These are phyloP conservation scores for Lactarius psammicola DNA, from an alignment of 768 basidiomycete species.

Conservation along the genomic window DNA sequence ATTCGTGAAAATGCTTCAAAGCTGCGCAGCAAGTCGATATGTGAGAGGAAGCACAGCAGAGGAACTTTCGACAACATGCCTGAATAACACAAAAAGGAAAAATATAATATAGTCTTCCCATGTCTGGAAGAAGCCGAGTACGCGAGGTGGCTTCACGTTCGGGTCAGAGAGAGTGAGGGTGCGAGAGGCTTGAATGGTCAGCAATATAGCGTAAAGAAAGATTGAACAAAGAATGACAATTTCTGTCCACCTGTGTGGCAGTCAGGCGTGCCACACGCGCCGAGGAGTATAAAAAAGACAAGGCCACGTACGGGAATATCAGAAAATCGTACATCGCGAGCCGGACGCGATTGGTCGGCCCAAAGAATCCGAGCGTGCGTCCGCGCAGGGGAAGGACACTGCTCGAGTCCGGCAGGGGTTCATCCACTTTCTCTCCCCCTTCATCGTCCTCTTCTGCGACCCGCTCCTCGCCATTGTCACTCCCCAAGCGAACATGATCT, in stretches of 20 bases:
- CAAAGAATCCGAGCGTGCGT: conserved; percentile 73
- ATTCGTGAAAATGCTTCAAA: conserved; percentile 87
- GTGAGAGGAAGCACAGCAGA: conserved; percentile 1
- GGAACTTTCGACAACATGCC: conserved; percentile 47
- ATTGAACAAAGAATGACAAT: conserved; percentile 81
- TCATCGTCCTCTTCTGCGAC: conserved; percentile 36
- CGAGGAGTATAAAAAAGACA: conserved; percentile 2
- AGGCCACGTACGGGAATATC: conserved; percentile 59
- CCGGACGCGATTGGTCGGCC: conserved; percentile 64
- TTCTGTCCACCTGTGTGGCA: conserved; percentile 70
- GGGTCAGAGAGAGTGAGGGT: conserved; percentile 44
- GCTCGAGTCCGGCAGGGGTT: conserved; percentile 42
- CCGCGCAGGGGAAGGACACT: conserved; percentile 62
- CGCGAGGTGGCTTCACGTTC: conserved; percentile 42
- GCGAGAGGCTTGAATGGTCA: conserved; percentile 76
- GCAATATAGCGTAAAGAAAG: conserved; percentile 74
- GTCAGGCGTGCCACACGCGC: not conserved
- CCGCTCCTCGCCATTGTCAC: conserved; percentile 38
- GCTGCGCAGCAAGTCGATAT: conserved; percentile 39
- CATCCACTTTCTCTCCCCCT: conserved; percentile 34
- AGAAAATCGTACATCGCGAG: conserved; percentile 65
- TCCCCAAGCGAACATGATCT: conserved; percentile 50
- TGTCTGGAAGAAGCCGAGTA: conserved; percentile 73
- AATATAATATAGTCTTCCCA: conserved; percentile 95
- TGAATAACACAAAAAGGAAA: conserved; percentile 79